Base-by-base conservation (phyloP, 108 stramenopile genomes). In the Skeletonema potamos region DNA sequence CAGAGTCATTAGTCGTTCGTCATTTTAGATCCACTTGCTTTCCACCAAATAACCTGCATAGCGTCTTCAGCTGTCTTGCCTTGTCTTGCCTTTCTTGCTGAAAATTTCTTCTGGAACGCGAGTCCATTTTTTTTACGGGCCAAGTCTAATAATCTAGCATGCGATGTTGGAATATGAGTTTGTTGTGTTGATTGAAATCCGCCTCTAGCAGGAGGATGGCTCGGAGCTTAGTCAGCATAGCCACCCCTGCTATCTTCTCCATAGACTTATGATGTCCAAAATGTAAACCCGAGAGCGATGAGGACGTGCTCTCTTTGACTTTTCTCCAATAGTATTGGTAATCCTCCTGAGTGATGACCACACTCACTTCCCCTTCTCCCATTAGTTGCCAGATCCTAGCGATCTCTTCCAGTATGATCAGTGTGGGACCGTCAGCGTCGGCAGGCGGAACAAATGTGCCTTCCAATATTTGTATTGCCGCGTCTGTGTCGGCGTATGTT, bases 181-280 rank as follows among this genome's bases (percentile, higher is more conserved):
- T 69, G 46, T 62, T 75, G 10, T 51, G 48, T n/a, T 43, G 28
- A 17, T 75, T 75, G 18, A 54, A 64, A 2, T 64, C 63, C 10
- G 54, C 69, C 18, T 70, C 69, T 29, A 70, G 58, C 18, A 70
- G 69, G 2, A 70, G 61, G 3, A 70, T 70, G 0, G 32, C 59
- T 27, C 69, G 4, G 9, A 70, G 22, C 28, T 70, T 70, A 1
- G 39, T 63, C 3, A 70, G 33, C 8, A 62, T 13, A 4, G 60
- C 34, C 4, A 39, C 27, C 0, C 69, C 69, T 20, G 43, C 60
- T 15, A 70, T 28, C 18, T 70, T 70, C 41, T 70, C 61, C 1
- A 28, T 60, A 1, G 59, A 15, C 7, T 63, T 70, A n/a, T 63
- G 62, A 12, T 70, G 69, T 0, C 69, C 69, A 15, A 70, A 70